Percentiles rank a stretch among this genome's conserved stretches.
Evolutionary conservation across 495 filamentous ascomycete genomes (phyloP).

Genomic region (Lasiosphaeria miniovina): DNA sequence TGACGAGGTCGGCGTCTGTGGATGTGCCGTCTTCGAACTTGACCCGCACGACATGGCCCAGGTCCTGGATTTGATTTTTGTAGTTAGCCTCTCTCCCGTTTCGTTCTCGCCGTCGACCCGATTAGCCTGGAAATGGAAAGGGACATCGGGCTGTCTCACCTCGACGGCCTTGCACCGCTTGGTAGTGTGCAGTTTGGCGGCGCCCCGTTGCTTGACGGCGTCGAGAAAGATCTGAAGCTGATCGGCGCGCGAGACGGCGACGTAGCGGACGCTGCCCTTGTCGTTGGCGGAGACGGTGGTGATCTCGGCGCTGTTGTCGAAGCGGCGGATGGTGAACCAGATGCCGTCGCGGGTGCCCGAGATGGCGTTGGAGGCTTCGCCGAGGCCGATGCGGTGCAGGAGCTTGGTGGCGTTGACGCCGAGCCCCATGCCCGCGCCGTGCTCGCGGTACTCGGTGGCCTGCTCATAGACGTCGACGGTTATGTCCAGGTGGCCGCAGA

Average conservation of each 20-base stretch:
- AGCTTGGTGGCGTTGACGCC: slow-evolving; percentile 50
- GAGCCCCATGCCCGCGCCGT: slow-evolving; percentile 40
- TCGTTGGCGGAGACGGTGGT: slow-evolving; percentile 29
- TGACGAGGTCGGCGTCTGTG: slow-evolving; percentile 34
- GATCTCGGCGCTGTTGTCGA: slow-evolving; percentile 31
- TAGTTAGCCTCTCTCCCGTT: too few species aligned
- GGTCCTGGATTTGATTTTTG: slow-evolving; percentile 7
- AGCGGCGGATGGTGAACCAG: slow-evolving; percentile 35
- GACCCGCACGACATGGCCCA: slow-evolving; percentile 15
- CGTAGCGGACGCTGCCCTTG: slow-evolving; percentile 20
- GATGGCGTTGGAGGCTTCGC: slow-evolving; percentile 25
- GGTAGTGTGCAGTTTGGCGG: slow-evolving; percentile 30
- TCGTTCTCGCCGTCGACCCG: too few species aligned
- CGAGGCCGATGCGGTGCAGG: slow-evolving; percentile 21
- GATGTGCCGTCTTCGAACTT: slow-evolving; percentile 31
- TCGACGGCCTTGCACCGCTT: slow-evolving; percentile 16
- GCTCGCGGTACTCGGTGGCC: slow-evolving; percentile 29
- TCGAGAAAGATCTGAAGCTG: slow-evolving; percentile 28
- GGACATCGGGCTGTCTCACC: not conserved
- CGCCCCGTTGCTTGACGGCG: slow-evolving; percentile 23
- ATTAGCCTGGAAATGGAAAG: too few species aligned
- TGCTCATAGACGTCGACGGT: slow-evolving; percentile 30
- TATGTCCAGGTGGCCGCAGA: slow-evolving; percentile 18
- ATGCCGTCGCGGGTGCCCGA: slow-evolving; percentile 31
- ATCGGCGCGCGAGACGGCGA: slow-evolving; percentile 29